Conservation (phyloP, 2,329 filamentous ascomycete genomes). For the Pezicula carpinea region DNA sequence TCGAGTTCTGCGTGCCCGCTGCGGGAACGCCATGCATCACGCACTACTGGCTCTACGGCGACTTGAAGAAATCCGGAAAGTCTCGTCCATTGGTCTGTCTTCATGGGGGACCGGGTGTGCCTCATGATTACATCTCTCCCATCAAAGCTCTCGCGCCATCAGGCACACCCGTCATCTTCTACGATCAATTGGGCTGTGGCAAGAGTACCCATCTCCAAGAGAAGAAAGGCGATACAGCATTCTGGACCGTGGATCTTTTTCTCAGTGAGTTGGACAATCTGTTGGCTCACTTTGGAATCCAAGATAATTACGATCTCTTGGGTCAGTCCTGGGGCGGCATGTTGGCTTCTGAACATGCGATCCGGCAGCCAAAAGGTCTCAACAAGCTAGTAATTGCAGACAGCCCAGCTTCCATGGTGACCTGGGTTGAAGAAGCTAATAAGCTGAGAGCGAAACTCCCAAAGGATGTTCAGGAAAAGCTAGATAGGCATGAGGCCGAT, state of each 20-base stretch:
- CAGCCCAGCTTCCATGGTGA: conserved; percentile 23
- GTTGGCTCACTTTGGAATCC: conserved; percentile 35
- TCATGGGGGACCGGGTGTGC: conserved; percentile 42
- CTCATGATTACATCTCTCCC: conserved; percentile 38
- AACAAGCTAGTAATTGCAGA: conserved; percentile 33
- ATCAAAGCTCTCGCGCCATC: conserved; percentile 34
- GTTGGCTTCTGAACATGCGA: conserved; percentile 40
- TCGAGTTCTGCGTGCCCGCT: conserved; percentile 25
- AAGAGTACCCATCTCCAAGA: conserved; percentile 42
- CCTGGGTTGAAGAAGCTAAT: conserved; percentile 19
- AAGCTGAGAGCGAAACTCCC: conserved; percentile 17
- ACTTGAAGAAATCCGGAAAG: conserved; percentile 21
- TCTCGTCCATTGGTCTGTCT: conserved; percentile 30
- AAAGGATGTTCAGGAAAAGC: conserved; percentile 14
- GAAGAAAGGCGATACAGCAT: conserved; percentile 36
- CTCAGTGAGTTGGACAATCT: conserved; percentile 45
- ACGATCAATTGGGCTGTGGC: conserved; percentile 50
- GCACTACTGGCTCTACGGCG: conserved; percentile 34
- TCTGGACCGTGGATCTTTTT: conserved; percentile 46
- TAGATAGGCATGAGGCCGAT: conserved; percentile 16
- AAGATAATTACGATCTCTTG: conserved; percentile 35
- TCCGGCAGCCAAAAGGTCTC: conserved; percentile 31
- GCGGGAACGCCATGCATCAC: conserved; percentile 32
- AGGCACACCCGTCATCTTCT: conserved; percentile 43
- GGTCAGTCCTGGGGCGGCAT: conserved; percentile 52